These are phyloP conservation scores for Phytophthora syringae DNA, from an alignment of 352 stramenopile species.

Conservation along the genomic window DNA sequence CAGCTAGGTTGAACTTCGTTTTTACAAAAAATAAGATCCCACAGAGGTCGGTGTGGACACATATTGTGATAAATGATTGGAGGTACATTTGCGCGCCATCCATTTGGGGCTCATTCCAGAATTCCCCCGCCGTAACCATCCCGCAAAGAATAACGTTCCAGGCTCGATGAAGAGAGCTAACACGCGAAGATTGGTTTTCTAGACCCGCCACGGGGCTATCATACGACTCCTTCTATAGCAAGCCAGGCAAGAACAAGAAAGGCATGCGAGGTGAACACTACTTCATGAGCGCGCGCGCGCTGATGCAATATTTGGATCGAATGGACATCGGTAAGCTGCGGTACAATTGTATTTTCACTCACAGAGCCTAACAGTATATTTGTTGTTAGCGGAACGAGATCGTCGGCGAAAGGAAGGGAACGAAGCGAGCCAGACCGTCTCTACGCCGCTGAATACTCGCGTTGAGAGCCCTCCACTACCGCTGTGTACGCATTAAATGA, in stretches of 20 bases:
- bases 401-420: no score
- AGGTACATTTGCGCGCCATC: conserved; percentile 1
- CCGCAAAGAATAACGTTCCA: background rate
- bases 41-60: background rate
- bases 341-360: no score
- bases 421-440: no score
- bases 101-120: conserved; percentile 5
- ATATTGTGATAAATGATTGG: background rate
- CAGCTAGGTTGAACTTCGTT: no score
- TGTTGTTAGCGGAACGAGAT: no score
- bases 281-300: conserved; percentile 12
- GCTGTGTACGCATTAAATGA: no score
- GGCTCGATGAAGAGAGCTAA: background rate
- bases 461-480: no score
- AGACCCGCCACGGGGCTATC: background rate
- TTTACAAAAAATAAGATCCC: background rate
- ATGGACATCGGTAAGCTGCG: background rate
- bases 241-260: conserved; percentile 18
- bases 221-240: conserved; percentile 2
- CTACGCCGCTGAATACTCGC: no score
- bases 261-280: conserved; percentile 5
- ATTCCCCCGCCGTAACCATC: background rate
- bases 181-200: background rate
- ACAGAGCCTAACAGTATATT: no score
- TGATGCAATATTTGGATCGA: conserved; percentile 11